These are phyloP conservation scores for Hordeum marinum DNA, from an alignment of 176 grass and related monocot genomes.

Conservation along the genomic window DNA sequence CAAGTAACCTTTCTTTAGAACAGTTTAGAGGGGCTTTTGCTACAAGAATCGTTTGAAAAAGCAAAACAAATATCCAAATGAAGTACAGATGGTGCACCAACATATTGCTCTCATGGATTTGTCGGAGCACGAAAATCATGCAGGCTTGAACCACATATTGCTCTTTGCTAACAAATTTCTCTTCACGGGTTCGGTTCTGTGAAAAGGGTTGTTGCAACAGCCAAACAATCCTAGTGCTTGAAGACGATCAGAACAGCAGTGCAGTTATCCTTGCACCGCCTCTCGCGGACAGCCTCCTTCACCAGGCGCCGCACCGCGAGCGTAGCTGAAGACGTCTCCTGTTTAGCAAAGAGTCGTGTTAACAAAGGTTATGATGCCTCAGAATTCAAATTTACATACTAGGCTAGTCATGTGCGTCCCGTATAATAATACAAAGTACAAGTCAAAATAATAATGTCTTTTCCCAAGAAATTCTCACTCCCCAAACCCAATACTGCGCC, in stretches of 20 bases:
- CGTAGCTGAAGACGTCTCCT: slow-evolving; percentile 64
- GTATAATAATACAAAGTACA: not conserved
- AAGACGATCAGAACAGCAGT: slow-evolving; percentile 77
- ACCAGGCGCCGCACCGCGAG: slow-evolving; percentile 66
- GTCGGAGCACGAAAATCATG: not conserved
- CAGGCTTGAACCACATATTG: not conserved
- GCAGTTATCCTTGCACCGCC: slow-evolving; percentile 95
- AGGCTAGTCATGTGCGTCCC: not conserved
- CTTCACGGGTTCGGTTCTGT: not conserved
- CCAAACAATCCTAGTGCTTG: slow-evolving; percentile 29
- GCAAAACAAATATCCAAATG: not conserved
- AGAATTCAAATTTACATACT: not conserved
- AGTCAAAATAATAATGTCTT: not conserved
- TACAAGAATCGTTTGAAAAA: not conserved
- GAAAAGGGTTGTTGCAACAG: not conserved
- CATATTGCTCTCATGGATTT: not conserved
- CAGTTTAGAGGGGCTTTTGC: not conserved
- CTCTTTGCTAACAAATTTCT: not conserved
- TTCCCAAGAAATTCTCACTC: not conserved
- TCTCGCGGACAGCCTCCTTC: slow-evolving; percentile 80
- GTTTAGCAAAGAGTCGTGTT: not conserved
- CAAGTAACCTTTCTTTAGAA: not conserved
- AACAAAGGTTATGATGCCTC: not conserved
- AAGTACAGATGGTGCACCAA: not conserved
- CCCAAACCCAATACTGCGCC: not conserved